phyloP scores from a whole-genome alignment of 257 asterid genomes.

The Anisodus acutangulus region DNA sequence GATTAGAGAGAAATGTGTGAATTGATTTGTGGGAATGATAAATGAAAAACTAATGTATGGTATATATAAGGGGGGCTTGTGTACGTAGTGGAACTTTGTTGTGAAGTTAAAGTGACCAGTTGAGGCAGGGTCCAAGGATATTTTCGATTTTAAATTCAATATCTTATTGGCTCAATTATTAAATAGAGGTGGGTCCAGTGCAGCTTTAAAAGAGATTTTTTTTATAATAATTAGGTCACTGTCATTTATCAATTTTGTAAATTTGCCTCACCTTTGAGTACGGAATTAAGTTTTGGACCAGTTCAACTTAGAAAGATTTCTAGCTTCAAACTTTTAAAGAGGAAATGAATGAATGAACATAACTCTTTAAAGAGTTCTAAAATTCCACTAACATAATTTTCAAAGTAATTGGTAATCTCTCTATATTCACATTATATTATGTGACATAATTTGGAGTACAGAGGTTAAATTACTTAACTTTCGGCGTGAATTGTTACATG shows the following conservation, averaged over 20 bases:
- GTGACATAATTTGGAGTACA: background rate
- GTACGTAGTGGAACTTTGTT: constrained; percentile 33
- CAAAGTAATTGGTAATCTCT: background rate
- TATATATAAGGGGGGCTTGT: background rate
- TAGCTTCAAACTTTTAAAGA: background rate
- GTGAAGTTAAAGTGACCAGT: constrained; percentile 36
- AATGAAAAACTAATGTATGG: background rate
- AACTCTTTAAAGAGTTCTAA: background rate
- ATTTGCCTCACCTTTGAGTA: background rate
- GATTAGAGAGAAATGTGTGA: constrained; percentile 27
- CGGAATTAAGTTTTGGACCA: background rate
- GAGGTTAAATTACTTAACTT: background rate
- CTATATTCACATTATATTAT: too few species aligned
- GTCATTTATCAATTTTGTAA: background rate
- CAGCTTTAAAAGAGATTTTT: background rate
- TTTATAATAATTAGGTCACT: background rate
- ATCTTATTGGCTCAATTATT: constrained; percentile 44
- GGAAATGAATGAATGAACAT: background rate
- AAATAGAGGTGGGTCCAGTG: constrained; percentile 12
- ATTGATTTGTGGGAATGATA: constrained; percentile 18
- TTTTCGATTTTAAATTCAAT: constrained; percentile 15
- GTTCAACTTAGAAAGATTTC: background rate
- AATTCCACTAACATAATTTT: too few species aligned
- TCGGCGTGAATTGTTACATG: background rate
- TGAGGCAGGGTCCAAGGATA: constrained; percentile 45